Percentiles rank a stretch among this genome's conserved stretches.
These are phyloP conservation scores for Sisymbrium irio DNA, from an alignment of 345 rosid species.

Conservation along the genomic window DNA sequence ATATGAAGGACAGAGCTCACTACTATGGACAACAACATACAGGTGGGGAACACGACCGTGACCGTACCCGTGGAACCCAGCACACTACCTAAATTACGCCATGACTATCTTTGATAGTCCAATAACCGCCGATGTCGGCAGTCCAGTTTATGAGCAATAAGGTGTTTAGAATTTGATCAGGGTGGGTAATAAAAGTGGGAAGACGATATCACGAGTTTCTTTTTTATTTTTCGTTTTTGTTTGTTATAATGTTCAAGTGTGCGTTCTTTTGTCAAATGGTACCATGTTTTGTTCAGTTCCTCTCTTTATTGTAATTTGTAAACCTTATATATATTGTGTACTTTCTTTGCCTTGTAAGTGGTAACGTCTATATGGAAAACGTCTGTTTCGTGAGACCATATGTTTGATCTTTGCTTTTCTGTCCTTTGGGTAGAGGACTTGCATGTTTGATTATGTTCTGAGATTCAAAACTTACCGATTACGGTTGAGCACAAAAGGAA, in stretches of 20 bases:
- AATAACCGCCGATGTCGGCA: neutral
- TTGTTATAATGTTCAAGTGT: constrained; percentile 1
- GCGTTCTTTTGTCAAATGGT: constrained; percentile 17
- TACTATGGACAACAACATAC: constrained; percentile 55
- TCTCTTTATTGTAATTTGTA: neutral
- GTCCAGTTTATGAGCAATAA: constrained; percentile 26
- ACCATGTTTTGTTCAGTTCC: neutral
- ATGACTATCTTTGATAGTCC: neutral
- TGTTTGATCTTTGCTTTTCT: neutral
- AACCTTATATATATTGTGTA: constrained; percentile 13
- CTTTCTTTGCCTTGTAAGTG: constrained; percentile 4
- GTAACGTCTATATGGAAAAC: neutral
- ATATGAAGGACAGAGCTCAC: constrained; percentile 71
- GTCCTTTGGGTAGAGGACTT: neutral
- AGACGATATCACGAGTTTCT: neutral
- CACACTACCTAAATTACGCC: constrained; percentile 16
- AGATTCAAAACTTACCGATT: no score
- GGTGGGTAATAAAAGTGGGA: constrained; percentile 15
- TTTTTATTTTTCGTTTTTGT: neutral
- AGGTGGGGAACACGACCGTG: constrained; percentile 34
- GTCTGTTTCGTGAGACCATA: neutral
- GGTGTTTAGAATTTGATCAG: constrained; percentile 31
- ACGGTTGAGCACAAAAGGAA: no score
- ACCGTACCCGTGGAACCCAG: constrained; percentile 27
- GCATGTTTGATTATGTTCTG: neutral